Evolutionary conservation across 23 red algal genomes (phyloP), one percentile per base, ranked within the genome.

Genomic region (Pyropia haitanensis): DNA sequence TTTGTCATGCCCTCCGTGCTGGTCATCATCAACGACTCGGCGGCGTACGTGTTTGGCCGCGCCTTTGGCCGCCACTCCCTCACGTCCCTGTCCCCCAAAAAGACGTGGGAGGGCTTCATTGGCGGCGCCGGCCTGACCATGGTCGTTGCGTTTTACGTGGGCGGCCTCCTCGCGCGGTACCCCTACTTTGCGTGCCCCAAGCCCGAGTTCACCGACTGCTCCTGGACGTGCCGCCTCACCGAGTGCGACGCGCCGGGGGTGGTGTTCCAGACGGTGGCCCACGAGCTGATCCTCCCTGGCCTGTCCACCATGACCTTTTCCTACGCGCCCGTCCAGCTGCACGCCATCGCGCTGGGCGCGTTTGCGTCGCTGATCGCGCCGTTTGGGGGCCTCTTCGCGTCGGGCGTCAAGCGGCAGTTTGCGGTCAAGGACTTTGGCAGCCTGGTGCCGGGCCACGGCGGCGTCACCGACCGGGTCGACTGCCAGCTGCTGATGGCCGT

Each of bases 21-120:
- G 23, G 82, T 98, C 67, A 88, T 91, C 56, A 64, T 83, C 29
- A 98, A 98, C 57, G 94, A 98, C 70, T 78, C 81, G 34, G 83
- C 91, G 49, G 80, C 85, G 26, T 98, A 98, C 63, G 76, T 89
- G 57, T 71, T 88, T 24, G 94, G 94, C n/a, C 79, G 78, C 19
- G 51, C 79, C 17, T 87, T 98, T 66, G 94, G 94, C 16, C 67
- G 72, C 14, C 77, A 75, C 51, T 68, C 74, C 34, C 64, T 98
- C 29, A 88, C 81, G 26, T 31, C 67, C 1, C 69, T 98, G 52
- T 86, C 78, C 8, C 94, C 94, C 15, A 98, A 98, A 54, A 98
- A 98, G 79, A 98, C 94, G 18, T 90, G 85, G 94, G 94, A 98
- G 65, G 94, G 94, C 9, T 91, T 85, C 50, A 98, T 98, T 69